phyloP scores from a whole-genome alignment of 2,329 filamentous ascomycete species.

The Trichoderma afroharzianum region DNA sequence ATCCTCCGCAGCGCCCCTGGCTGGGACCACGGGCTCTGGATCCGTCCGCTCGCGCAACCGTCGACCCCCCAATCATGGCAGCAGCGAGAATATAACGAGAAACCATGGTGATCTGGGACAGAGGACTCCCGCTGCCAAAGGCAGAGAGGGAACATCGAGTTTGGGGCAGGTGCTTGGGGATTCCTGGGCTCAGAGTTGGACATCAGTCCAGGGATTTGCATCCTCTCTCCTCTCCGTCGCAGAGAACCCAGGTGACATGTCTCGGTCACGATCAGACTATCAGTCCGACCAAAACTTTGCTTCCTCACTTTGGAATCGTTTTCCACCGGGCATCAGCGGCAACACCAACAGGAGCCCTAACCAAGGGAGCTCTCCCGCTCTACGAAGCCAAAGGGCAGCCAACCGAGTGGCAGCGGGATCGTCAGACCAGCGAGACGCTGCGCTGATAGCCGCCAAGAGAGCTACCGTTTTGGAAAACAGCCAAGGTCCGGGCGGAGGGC shows the following conservation, averaged over 20 bases:
- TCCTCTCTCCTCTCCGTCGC: constrained; percentile 38
- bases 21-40: constrained; percentile 39
- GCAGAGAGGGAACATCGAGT: constrained; percentile 16
- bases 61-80: constrained; percentile 36
- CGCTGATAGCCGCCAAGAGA: constrained; percentile 53
- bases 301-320: constrained; percentile 22
- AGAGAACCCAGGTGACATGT: constrained; percentile 21
- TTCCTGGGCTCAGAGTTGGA: constrained; percentile 53
- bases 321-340: constrained; percentile 20
- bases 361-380: constrained; percentile 52
- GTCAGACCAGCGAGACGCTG: constrained; percentile 49
- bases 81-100: neutral
- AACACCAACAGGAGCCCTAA: neutral
- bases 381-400: constrained; percentile 35
- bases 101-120: neutral
- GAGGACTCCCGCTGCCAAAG: neutral
- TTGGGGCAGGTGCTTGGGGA: constrained; percentile 44
- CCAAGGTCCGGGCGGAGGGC: constrained; percentile 55
- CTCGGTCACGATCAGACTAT: constrained; percentile 23
- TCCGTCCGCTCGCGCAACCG: constrained; percentile 50
- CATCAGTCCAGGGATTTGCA: constrained; percentile 53
- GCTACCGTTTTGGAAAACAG: constrained; percentile 60
- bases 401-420: constrained; percentile 54
- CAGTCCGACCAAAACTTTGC: neutral
- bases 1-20: constrained; percentile 42